Percentiles rank a stretch among this genome's conserved stretches.
These are phyloP conservation scores for Bimuria novae-zelandiae DNA, from an alignment of 2,329 filamentous ascomycete genomes.

Conservation along the genomic window DNA sequence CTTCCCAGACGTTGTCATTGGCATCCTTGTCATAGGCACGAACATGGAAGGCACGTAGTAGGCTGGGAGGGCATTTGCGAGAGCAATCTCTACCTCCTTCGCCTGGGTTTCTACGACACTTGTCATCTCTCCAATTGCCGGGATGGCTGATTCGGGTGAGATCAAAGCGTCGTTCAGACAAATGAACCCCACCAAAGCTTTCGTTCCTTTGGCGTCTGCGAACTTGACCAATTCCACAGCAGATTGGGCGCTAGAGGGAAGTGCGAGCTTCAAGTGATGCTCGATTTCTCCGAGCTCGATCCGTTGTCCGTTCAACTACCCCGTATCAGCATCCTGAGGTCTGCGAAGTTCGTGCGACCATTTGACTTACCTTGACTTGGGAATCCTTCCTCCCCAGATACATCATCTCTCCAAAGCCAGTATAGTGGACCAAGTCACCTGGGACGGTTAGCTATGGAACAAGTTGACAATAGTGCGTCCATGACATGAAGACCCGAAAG, in stretches of 20 bases:
- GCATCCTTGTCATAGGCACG: constrained; percentile 49
- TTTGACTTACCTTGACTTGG: constrained; percentile 37
- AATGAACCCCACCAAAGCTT: constrained; percentile 36
- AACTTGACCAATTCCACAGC: constrained; percentile 50
- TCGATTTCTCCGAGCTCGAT: constrained; percentile 54
- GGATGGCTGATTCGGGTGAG: constrained; percentile 29
- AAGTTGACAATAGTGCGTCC: not conserved
- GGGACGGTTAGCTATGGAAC: constrained; percentile 5
- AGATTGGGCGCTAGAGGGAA: constrained; percentile 45
- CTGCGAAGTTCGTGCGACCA: not conserved
- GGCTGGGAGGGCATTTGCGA: constrained; percentile 42
- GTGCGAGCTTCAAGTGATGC: constrained; percentile 46
- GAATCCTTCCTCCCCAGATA: constrained; percentile 43
- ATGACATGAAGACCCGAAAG: not conserved
- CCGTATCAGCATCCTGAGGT: constrained; percentile 38
- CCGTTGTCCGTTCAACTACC: constrained; percentile 49
- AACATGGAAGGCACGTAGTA: constrained; percentile 53
- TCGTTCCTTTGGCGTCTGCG: constrained; percentile 27
- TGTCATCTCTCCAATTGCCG: constrained; percentile 27
- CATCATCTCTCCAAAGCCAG: constrained; percentile 39
- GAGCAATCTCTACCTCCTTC: constrained; percentile 31
- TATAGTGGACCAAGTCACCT: constrained; percentile 41
- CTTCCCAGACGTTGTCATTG: constrained; percentile 50
- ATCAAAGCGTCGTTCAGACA: constrained; percentile 20
- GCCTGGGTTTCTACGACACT: constrained; percentile 23